Conservation (phyloP, 2,329 filamentous ascomycete species). For the Dothideomycetes sp. region DNA sequence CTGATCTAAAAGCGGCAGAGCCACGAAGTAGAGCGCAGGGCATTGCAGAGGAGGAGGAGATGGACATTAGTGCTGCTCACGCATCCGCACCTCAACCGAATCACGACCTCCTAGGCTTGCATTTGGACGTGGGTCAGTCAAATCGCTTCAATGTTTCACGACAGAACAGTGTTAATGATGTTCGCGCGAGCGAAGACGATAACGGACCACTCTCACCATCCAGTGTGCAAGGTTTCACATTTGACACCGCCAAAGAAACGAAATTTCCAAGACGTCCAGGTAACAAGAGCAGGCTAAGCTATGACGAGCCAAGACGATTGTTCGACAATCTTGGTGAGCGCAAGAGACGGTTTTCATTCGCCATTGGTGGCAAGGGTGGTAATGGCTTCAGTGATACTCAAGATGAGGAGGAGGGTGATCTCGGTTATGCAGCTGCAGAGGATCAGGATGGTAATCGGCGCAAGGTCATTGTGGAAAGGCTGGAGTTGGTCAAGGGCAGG, state of each 20-base stretch:
- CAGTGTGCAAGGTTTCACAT: constrained; percentile 21
- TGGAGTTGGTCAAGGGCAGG: constrained; percentile 90
- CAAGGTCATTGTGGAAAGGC: constrained; percentile 90
- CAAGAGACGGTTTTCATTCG: constrained; percentile 9
- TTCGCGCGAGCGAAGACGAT: constrained; percentile 14
- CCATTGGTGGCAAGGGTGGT: constrained; percentile 16
- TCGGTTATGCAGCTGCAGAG: constrained; percentile 88
- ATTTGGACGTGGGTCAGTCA: constrained; percentile 15
- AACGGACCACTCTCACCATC: constrained; percentile 21
- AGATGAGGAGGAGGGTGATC: constrained; percentile 73
- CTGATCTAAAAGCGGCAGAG: constrained; percentile 11
- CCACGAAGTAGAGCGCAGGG: constrained; percentile 9
- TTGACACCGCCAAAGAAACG: constrained; percentile 11
- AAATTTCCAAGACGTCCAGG: constrained; percentile 13
- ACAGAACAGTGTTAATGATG: constrained; percentile 31
- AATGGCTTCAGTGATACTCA: constrained; percentile 32
- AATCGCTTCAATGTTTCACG: constrained; percentile 39
- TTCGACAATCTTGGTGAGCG: constrained; percentile 18
- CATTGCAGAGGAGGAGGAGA: constrained; percentile 63
- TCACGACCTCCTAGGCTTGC: constrained; percentile 59
- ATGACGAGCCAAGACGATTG: constrained; percentile 24
- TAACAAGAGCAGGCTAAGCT: constrained; percentile 28
- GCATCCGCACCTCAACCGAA: constrained; percentile 42
- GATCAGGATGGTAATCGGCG: constrained; percentile 84
- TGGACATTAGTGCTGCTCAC: constrained; percentile 73